Conservation (phyloP, 305 asterid genomes). For the Fraxinus sp. region DNA sequence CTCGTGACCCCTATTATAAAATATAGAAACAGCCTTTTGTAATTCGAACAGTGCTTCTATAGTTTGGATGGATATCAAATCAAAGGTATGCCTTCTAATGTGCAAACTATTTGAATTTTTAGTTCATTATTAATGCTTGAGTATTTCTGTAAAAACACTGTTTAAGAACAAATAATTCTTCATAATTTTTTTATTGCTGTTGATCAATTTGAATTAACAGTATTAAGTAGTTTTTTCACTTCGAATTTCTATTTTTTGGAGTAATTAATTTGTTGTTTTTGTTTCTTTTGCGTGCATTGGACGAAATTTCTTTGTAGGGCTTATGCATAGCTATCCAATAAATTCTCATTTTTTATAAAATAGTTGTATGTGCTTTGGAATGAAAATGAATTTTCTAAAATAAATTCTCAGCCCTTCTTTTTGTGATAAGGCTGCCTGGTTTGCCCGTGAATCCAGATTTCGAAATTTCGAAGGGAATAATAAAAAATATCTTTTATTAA, state of each 20-base stretch:
- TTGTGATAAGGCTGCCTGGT: not conserved
- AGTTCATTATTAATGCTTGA: not conserved
- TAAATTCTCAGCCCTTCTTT: not conserved
- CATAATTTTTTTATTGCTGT: not conserved
- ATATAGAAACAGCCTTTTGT: not conserved
- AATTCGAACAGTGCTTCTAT: not conserved
- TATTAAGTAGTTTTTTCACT: not conserved
- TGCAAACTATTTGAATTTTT: not conserved
- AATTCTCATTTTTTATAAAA: too few species aligned
- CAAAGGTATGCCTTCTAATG: not conserved
- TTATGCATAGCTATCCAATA: not conserved
- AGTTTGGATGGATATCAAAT: not conserved
- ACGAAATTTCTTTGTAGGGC: not conserved
- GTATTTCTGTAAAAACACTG: not conserved
- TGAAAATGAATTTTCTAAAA: not conserved
- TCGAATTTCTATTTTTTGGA: not conserved
- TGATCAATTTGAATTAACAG: not conserved
- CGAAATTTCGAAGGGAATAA: not conserved
- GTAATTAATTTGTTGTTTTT: too few species aligned
- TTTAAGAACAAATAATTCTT: not conserved
- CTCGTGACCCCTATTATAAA: not conserved
- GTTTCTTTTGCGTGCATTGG: not conserved
- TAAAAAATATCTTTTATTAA: too few species aligned
- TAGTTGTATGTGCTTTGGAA: not conserved
- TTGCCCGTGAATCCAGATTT: not conserved